These are phyloP conservation scores for Persicaria tinctoria DNA, from an alignment of 148 eudicot species.

Conservation along the genomic window DNA sequence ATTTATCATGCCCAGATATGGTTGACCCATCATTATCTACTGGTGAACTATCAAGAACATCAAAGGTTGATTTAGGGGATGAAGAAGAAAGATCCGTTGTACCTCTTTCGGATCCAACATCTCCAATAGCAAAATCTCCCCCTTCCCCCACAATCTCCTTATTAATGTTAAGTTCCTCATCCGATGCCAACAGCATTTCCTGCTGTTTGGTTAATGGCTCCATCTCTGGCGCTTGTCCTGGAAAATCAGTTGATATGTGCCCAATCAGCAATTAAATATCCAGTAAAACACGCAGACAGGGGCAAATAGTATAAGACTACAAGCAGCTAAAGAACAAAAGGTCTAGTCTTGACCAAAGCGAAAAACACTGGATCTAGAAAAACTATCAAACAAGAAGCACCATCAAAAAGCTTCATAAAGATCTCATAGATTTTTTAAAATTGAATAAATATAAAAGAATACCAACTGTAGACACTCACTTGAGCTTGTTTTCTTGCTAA, in stretches of 20 bases:
- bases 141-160: conserved; percentile 31
- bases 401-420: not conserved
- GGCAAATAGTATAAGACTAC: not conserved
- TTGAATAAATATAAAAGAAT: not conserved
- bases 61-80: conserved; percentile 28
- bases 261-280: not conserved
- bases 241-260: conserved; percentile 10
- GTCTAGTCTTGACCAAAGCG: not conserved
- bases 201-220: conserved; percentile 52
- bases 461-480: conserved; percentile 42
- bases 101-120: conserved; percentile 23
- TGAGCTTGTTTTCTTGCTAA: conserved; percentile 43
- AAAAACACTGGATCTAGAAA: not conserved
- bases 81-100: conserved; percentile 29
- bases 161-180: conserved; percentile 28
- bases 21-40: conserved; percentile 22
- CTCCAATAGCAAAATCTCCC: conserved; percentile 19
- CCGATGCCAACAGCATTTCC: conserved; percentile 43
- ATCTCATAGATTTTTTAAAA: not conserved
- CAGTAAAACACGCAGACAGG: conserved; percentile 5
- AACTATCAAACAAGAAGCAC: not conserved
- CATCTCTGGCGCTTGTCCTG: conserved; percentile 56
- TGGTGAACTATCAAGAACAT: conserved; percentile 18
- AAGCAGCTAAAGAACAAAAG: too few species aligned
- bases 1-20: conserved; percentile 23